Conservation (phyloP, 441 rosid species). For the Lagerstroemia fauriei region DNA sequence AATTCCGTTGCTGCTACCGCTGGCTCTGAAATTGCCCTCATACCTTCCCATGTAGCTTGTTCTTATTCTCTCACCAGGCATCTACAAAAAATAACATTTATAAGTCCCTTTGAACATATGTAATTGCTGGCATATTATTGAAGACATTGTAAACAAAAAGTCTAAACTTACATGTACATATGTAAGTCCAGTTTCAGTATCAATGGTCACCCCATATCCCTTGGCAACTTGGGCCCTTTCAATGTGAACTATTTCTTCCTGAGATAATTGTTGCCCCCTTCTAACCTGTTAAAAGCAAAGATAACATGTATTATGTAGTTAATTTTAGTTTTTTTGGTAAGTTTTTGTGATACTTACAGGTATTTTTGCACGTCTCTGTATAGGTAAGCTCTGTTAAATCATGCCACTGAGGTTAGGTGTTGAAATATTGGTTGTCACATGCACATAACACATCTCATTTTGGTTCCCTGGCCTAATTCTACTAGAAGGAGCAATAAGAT, state of each 20-base stretch:
- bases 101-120: background rate
- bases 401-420: no score
- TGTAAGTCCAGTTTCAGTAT: background rate
- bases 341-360: no score
- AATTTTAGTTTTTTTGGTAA: no score
- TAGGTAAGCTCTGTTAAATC: no score
- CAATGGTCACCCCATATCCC: background rate
- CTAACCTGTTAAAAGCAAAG: background rate
- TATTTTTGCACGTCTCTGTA: no score
- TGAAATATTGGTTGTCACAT: no score
- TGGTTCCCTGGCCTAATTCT: no score
- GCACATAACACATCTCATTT: no score
- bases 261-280: background rate
- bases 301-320: background rate
- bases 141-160: background rate
- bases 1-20: no score
- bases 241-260: background rate
- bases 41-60: background rate
- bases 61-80: background rate
- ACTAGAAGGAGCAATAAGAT: no score
- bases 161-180: background rate
- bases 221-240: background rate
- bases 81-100: no score
- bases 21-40: background rate
- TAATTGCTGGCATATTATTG: no score